Evolutionary conservation across 2,329 filamentous ascomycete genomes (phyloP), one percentile per base, ranked within the genome.

Genomic region (Pyricularia sp.): DNA sequence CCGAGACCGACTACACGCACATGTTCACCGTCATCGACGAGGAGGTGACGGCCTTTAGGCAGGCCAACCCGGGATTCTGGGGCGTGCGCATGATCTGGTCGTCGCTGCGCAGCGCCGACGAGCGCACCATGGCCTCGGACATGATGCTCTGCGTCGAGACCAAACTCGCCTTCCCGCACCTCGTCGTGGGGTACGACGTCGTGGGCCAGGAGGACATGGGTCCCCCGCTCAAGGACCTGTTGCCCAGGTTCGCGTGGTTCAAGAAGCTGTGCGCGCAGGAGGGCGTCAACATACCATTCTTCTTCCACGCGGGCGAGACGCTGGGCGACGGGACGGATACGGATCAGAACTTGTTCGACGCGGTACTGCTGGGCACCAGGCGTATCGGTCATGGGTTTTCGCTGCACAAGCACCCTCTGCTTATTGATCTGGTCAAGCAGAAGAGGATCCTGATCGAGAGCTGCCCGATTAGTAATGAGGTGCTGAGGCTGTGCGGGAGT

Each of bases 231-330:
- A 84, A 85, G 33, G 91, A 95, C 72, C 81, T 97, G 3, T 85
- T 94, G 0, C 93, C 94, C 0, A 88, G 97, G 75, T 82, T 98
- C 0, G 94, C 97, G 78, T 97, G 93, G 93, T 97, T 98, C 84
- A 89, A 90, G 72, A 94, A 94, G 78, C 87, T 90, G 73, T 97
- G 93, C 77, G 86, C 87, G 0, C 85, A 92, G 75, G 90, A 93
- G 74, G 88, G 86, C 2, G 58, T 97, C 55, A 88, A 93, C 66
- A 88, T 99, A 11, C 94, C 94, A 0, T 97, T 97, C 82, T 97
- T 97, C 82, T 96, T 98, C 81, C 94, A 97, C 77, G 94, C 94
- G 0, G 94, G 94, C 72, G 94, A 97, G 79, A 92, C 89, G 42
- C 86, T 97, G 0, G 93, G 92, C 28, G 81, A 83, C 71, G 93